Evolutionary conservation across 139 green algal species (phyloP), one percentile per base, ranked within the genome.

Genomic region (Spirogloea muscicola): DNA sequence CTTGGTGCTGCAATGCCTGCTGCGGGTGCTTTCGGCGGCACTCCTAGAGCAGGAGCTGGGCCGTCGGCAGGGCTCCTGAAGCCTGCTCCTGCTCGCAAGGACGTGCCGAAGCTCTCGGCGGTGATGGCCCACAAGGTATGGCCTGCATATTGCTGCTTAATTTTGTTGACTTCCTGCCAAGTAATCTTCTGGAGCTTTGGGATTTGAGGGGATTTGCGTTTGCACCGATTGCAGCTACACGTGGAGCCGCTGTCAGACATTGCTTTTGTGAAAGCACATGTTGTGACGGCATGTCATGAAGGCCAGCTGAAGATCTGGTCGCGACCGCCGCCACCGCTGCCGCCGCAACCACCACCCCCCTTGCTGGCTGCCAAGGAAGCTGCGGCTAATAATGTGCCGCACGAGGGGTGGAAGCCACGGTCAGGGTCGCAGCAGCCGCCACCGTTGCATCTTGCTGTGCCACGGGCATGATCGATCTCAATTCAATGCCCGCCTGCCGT

Each of bases 161-260:
- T n/a, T n/a, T n/a, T n/a, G n/a, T n/a, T n/a, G n/a, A n/a, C n/a
- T n/a, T n/a, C n/a, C n/a, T n/a, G n/a, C n/a, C n/a, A n/a, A n/a
- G n/a, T n/a, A n/a, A n/a, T n/a, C n/a, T n/a, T n/a, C n/a, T n/a
- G n/a, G n/a, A n/a, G n/a, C n/a, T n/a, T n/a, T n/a, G n/a, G n/a
- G n/a, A n/a, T n/a, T n/a, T n/a, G n/a, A n/a, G n/a, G n/a, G n/a
- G n/a, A n/a, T n/a, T n/a, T n/a, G n/a, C n/a, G n/a, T n/a, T n/a
- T n/a, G n/a, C n/a, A n/a, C n/a, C n/a, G n/a, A n/a, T 76, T 78
- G 61, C 69, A 82, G 74, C 46, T 82, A 10, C 89, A 96, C 63
- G 39, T 43, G 10, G 90, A 96, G 82, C 90, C 90, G 2, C 49
- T 90, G 43, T 89, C 81, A n/a, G 81, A 90, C 39, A 36, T 93